Evolutionary conservation across 176 grass and related monocot genomes (phyloP), one percentile per base, ranked within the genome.

Genomic region (Carex kokanica): DNA sequence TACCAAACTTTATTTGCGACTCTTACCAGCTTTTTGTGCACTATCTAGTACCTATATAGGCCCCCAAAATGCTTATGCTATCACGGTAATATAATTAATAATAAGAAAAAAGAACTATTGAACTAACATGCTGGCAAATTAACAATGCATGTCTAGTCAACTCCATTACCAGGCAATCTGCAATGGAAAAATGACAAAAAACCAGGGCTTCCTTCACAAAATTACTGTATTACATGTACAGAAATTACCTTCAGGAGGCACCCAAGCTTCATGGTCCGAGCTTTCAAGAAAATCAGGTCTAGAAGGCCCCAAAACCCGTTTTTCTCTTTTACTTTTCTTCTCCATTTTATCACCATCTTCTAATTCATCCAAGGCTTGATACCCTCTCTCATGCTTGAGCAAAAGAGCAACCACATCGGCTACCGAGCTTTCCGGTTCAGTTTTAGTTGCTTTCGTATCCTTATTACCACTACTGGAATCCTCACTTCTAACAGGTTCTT

Each of bases 351-450:
- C 55, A 8, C 82, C 71, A 31, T 86, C 81, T 78, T 77, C 90
- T 25, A 86, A 82, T 85, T 90, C 88, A 55, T 92, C 90, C n/a
- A 86, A 84, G 66, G 74, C 27, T 71, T 89, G 81, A n/a, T 87
- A 85, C 21, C 96, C 96, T 32, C 83, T 88, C 59, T 93, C 88
- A 78, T 99, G 96, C 70, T 95, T 98, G 36, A 98, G 87, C 75
- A 98, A 79, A 85, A 98, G 93, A 62, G 92, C 90, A 74, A 98
- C 92, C n/a, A 88, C 96, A 89, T 95, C 93, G 67, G 89, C 96
- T 64, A 84, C 96, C 11, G 93, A 99, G 57, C 91, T 84, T 88
- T 93, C 95, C 4, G 92, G 78, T 55, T 89, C 90, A 85, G 86
- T 82, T 31, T 83, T 86, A 65, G 88, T 77, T 64, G 91, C 78